Conservation (phyloP, 2,329 filamentous ascomycete genomes). For the Hortaea sp. region DNA sequence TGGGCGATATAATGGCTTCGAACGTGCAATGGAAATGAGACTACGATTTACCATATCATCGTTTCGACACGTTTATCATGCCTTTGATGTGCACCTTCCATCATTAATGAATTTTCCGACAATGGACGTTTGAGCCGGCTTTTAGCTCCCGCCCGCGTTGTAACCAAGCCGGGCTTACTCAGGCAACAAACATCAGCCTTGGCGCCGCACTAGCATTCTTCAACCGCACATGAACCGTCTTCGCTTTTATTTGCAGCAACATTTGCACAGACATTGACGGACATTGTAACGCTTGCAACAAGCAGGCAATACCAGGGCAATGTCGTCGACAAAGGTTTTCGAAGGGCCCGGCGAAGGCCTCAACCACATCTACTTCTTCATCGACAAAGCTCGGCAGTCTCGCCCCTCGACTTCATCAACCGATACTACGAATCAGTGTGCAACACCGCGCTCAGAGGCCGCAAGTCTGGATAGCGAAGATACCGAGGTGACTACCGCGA, state of each 20-base stretch:
- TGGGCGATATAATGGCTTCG: constrained; percentile 25
- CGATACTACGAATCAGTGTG: neutral
- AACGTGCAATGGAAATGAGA: neutral
- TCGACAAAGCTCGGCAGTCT: neutral
- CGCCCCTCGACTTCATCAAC: neutral
- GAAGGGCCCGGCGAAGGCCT: constrained; percentile 1
- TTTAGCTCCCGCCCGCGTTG: neutral
- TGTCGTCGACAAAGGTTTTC: neutral
- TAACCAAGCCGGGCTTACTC: neutral
- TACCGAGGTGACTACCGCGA: neutral
- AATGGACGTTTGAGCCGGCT: neutral
- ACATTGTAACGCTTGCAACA: neutral
- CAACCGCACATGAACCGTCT: neutral
- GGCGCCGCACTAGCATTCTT: neutral
- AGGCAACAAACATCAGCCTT: neutral
- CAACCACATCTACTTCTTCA: constrained; percentile 14
- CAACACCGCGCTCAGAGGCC: constrained; percentile 1
- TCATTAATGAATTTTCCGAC: too few species aligned
- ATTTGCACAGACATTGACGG: neutral
- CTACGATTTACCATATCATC: too few species aligned
- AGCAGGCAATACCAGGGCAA: neutral
- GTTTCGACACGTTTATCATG: too few species aligned
- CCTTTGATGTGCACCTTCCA: too few species aligned
- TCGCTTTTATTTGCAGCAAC: neutral
- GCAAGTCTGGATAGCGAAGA: constrained; percentile 2